A percentile compares a stretch with the other conserved stretches of the same genome.
Conservation (phyloP, 2,329 filamentous ascomycete species). For the Ophiostoma piceae region DNA sequence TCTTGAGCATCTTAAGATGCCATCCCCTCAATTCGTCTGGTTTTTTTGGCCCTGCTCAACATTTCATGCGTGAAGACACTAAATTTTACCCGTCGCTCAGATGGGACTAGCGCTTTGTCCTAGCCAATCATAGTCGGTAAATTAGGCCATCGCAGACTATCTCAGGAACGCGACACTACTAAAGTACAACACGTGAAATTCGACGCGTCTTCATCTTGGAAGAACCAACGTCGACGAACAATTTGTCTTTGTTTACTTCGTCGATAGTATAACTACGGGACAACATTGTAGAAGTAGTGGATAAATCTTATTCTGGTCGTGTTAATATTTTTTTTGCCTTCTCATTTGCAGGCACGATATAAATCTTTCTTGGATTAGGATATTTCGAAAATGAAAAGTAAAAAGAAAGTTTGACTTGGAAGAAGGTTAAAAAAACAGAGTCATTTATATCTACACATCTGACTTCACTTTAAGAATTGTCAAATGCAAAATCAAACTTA, state of each 20-base stretch:
- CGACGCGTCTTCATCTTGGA: not conserved
- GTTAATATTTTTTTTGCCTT: too few species aligned
- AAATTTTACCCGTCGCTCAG: not conserved
- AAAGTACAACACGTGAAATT: slow-evolving; percentile 1
- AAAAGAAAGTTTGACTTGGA: too few species aligned
- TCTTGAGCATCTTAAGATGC: not conserved
- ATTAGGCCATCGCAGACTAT: not conserved
- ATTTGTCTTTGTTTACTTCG: not conserved
- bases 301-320: too few species aligned
- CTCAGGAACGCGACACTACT: not conserved
- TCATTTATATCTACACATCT: too few species aligned
- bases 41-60: not conserved
- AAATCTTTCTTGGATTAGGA: too few species aligned
- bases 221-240: not conserved
- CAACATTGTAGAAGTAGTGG: too few species aligned
- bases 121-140: not conserved
- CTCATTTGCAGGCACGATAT: too few species aligned
- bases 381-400: too few species aligned
- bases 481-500: not conserved
- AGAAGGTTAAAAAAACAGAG: too few species aligned
- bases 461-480: too few species aligned
- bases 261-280: too few species aligned
- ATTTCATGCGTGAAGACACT: not conserved
- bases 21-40: not conserved
- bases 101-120: not conserved